Base-by-base conservation (phyloP, 306 rosid species). In the Canavalia gladiata region DNA sequence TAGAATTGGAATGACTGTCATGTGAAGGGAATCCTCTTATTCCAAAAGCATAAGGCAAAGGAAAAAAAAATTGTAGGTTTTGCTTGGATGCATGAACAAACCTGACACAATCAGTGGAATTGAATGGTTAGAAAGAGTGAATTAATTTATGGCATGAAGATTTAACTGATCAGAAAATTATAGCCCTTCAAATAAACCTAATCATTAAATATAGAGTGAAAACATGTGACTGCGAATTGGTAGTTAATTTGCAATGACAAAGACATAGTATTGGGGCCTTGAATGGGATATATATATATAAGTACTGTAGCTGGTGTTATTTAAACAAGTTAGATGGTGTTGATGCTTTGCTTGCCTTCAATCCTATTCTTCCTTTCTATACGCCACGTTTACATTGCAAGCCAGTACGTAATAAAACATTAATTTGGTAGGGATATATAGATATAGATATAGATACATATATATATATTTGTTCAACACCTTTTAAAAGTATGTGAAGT, bases 21-120 rank as follows among this genome's bases (percentile, higher is more conserved):
- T 72, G 85, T 84, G 78, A 68, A 63, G 76, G 72, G 82, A 60
- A 75, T 47, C 82, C 76, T 82, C 77, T 65, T 74, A 76, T 72
- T 75, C 72, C 54, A 85, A 76, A 76, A 74, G 39, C 75, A 73
- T 7, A 49, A 58, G 35, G 78, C 47, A 46, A 43, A 49, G 66
- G 71, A 30, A 18, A 64, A 71, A 80, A 60, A 49, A 72, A 45
- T 41, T 30, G 58, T 30, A 47, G 35, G 9, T 33, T 52, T 80
- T 52, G 65, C 58, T 78, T 66, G 6, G 70, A 68, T 80, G 72
- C 84, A 79, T 77, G 55, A 76, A 58, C 62, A 86, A 74, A 13
- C 74, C 82, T 76, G 37, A 6, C 8, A 7, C 58, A 59, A 56
- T 73, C 42, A 49, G 13, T 70, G 76, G 55, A 65, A 37, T 37